A percentile compares a stretch with the other conserved stretches of the same genome.
phyloP scores from a whole-genome alignment of 2,329 filamentous ascomycete genomes.

The Septoria petroselini region DNA sequence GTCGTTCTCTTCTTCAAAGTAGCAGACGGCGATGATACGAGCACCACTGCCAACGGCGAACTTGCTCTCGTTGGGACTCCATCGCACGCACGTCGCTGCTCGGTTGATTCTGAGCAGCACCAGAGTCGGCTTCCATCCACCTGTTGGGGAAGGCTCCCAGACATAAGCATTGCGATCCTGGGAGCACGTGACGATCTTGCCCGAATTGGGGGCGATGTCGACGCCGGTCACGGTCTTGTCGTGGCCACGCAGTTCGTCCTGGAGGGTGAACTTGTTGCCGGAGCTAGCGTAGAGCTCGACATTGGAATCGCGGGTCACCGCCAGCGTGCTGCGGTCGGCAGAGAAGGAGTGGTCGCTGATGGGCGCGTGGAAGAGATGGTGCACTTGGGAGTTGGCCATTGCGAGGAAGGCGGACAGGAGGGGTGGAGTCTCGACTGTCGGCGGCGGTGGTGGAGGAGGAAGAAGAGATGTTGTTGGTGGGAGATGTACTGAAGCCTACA shows the following conservation, averaged over 20 bases:
- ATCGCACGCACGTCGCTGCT: conserved; percentile 93
- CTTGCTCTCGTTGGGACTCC: conserved; percentile 95
- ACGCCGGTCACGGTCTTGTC: conserved; percentile 97
- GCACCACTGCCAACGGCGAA: conserved; percentile 97
- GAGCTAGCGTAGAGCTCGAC: conserved; percentile 81
- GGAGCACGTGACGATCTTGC: conserved; percentile 95
- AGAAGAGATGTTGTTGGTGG: neutral
- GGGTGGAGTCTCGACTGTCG: conserved; percentile 86
- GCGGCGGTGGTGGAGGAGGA: conserved; percentile 11
- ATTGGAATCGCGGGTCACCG: conserved; percentile 83
- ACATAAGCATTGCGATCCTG: conserved; percentile 98
- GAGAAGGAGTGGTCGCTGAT: conserved; percentile 99
- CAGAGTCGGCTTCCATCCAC: conserved; percentile 94
- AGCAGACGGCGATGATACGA: conserved; percentile 92
- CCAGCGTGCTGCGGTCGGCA: conserved; percentile 80
- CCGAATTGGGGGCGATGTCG: conserved; percentile 85
- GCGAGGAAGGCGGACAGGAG: conserved; percentile 65
- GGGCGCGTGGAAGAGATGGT: conserved; percentile 93
- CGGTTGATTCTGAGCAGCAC: conserved; percentile 96
- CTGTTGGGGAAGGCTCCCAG: conserved; percentile 84
- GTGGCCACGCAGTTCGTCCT: conserved; percentile 92
- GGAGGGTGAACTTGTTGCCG: conserved; percentile 69
- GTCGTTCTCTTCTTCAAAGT: conserved; percentile 98
- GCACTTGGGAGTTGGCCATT: conserved; percentile 86
- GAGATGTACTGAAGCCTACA: conserved; percentile 4